These are phyloP conservation scores for Aspergillus ostianus DNA, from an alignment of 495 filamentous ascomycete species.

Conservation along the genomic window DNA sequence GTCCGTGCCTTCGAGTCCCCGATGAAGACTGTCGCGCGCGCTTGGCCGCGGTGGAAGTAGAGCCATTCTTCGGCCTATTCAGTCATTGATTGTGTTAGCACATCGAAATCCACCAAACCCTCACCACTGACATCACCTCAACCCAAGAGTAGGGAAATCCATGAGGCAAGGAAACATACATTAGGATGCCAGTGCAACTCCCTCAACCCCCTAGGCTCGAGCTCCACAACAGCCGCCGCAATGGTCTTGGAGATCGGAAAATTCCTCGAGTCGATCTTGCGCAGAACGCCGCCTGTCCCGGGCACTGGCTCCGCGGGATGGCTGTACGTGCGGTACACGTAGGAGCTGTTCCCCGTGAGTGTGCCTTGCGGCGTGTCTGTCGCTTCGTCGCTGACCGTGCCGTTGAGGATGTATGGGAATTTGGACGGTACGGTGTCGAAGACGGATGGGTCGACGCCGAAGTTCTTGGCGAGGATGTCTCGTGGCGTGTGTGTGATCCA, in stretches of 20 bases:
- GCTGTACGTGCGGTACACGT: slow-evolving; percentile 53
- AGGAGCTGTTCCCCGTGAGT: slow-evolving; percentile 54
- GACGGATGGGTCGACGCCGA: slow-evolving; percentile 53
- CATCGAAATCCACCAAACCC: neutral
- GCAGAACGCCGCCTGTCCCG: slow-evolving; percentile 56
- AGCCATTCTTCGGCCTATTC: slow-evolving; percentile 62
- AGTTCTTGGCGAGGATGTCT: slow-evolving; percentile 63
- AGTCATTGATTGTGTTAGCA: slow-evolving; percentile 11
- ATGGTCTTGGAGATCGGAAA: slow-evolving; percentile 61
- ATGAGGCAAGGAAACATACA: slow-evolving; percentile 30
- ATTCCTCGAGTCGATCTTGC: slow-evolving; percentile 60
- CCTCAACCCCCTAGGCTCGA: slow-evolving; percentile 58
- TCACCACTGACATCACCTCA: neutral
- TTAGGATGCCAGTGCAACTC: slow-evolving; percentile 72
- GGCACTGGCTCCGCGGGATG: slow-evolving; percentile 52
- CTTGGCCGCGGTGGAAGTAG: slow-evolving; percentile 60
- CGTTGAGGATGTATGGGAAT: slow-evolving; percentile 61
- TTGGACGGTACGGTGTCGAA: slow-evolving; percentile 56
- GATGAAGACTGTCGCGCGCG: slow-evolving; percentile 60
- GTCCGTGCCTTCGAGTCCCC: slow-evolving; percentile 57
- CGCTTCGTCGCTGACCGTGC: slow-evolving; percentile 46
- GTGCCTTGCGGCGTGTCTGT: slow-evolving; percentile 47
- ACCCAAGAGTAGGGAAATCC: slow-evolving; percentile 4
- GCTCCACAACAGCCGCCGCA: slow-evolving; percentile 57
- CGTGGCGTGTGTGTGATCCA: slow-evolving; percentile 63